Conservation (phyloP, 106 monocot species). For the Dendrobium nobile region DNA sequence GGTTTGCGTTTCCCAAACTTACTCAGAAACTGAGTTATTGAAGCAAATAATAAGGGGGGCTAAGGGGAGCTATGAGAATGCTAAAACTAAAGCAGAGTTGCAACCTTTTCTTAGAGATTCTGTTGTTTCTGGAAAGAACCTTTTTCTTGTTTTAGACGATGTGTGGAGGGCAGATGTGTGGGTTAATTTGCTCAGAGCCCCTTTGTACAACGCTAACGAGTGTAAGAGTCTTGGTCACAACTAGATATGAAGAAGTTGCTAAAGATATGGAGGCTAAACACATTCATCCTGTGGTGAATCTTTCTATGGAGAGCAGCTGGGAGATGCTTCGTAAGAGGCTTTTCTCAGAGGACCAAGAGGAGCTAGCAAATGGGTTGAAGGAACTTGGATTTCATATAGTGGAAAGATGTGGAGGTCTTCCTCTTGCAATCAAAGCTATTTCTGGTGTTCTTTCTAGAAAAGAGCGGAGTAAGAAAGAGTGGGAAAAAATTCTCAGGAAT, state of each 20-base stretch:
- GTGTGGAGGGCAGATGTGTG: conserved; percentile 30
- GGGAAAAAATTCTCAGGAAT: conserved; percentile 20
- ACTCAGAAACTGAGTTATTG: conserved; percentile 12
- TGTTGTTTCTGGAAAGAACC: conserved; percentile 12
- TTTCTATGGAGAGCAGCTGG: background rate
- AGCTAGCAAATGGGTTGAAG: conserved; percentile 2
- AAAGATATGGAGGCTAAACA: conserved; percentile 17
- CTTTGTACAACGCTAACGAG: conserved; percentile 12
- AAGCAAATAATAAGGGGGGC: conserved; percentile 13
- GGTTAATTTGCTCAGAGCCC: conserved; percentile 20
- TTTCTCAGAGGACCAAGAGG: conserved; percentile 2
- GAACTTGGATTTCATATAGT: conserved; percentile 24
- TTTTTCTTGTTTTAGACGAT: conserved; percentile 49
- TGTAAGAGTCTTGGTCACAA: conserved; percentile 25
- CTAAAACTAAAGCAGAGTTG: conserved; percentile 7
- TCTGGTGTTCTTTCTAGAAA: conserved; percentile 22
- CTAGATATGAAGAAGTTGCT: conserved; percentile 23
- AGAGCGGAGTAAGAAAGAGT: conserved; percentile 9
- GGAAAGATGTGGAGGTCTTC: conserved; percentile 33
- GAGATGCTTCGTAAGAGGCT: background rate
- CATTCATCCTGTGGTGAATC: conserved; percentile 14
- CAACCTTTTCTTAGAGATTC: background rate
- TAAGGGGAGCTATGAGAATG: conserved; percentile 4
- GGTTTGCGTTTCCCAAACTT: conserved; percentile 29
- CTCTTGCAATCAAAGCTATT: conserved; percentile 38